Conservation (phyloP, 345 rosid species). For the Eucalyptus pumila region DNA sequence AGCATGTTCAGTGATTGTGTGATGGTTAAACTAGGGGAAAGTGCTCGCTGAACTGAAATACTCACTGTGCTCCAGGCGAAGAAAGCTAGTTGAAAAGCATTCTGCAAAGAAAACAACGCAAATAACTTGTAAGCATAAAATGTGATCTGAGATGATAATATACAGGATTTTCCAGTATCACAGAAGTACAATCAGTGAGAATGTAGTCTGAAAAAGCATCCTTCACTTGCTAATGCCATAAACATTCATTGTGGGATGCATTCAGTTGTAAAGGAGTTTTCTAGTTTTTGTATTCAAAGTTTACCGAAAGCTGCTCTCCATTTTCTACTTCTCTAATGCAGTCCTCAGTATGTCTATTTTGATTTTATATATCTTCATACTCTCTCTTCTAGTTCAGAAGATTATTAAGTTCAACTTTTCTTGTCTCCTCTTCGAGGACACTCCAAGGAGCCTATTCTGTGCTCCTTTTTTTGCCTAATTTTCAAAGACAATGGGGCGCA, state of each 20-base stretch:
- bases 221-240: neutral
- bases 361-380: neutral
- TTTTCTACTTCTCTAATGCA: neutral
- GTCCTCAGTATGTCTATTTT: neutral
- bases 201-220: neutral
- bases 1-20: neutral
- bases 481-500: neutral
- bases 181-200: neutral
- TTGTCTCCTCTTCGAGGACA: neutral
- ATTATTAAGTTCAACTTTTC: neutral
- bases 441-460: neutral
- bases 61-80: constrained; percentile 70
- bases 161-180: neutral
- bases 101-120: constrained; percentile 21
- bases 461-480: neutral
- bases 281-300: neutral
- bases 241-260: neutral
- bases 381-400: neutral
- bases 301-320: neutral
- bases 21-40: neutral
- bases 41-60: neutral
- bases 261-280: neutral
- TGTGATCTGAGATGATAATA: neutral
- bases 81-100: constrained; percentile 87
- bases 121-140: neutral